These are phyloP conservation scores for Tarenaya hassleriana DNA, from an alignment of 345 rosid species.

Conservation along the genomic window DNA sequence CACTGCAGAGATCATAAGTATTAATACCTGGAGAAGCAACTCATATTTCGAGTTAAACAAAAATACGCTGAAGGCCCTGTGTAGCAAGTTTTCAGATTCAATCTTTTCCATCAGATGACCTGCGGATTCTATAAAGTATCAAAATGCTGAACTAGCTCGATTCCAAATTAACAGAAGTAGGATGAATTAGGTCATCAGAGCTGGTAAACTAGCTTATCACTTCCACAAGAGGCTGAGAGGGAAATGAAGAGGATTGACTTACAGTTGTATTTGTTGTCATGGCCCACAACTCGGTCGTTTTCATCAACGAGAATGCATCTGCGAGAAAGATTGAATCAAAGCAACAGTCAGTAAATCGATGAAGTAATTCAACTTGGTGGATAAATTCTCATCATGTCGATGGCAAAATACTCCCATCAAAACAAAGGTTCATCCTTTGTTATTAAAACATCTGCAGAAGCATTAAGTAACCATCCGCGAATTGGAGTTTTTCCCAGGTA, in stretches of 20 bases:
- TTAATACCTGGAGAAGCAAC: slow-evolving; percentile 86
- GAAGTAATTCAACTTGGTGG: background rate
- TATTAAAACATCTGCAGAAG: no score
- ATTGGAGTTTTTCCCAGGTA: no score
- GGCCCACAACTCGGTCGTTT: slow-evolving; percentile 76
- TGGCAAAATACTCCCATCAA: slow-evolving; percentile 1
- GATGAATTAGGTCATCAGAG: background rate
- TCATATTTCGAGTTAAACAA: slow-evolving; percentile 89
- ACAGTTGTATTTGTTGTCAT: slow-evolving; percentile 87
- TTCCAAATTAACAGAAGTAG: background rate
- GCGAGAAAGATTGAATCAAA: slow-evolving; percentile 26
- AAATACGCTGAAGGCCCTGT: slow-evolving; percentile 97
- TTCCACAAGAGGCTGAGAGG: background rate
- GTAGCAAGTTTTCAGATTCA: slow-evolving; percentile 64
- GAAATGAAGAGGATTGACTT: slow-evolving; percentile 27
- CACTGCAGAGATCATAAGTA: slow-evolving; percentile 16
- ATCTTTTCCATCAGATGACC: slow-evolving; percentile 98
- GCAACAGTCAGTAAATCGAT: background rate
- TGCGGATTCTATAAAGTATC: slow-evolving; percentile 28
- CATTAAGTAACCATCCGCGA: background rate
- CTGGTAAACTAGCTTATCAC: background rate
- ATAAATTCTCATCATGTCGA: background rate
- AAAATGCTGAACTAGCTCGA: background rate
- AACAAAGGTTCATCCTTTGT: slow-evolving; percentile 1
- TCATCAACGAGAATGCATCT: slow-evolving; percentile 98